Percentiles rank a stretch among this genome's conserved stretches.
Evolutionary conservation across 2,329 filamentous ascomycete genomes (phyloP).

Genomic region (Aphanoascus verrucosus): DNA sequence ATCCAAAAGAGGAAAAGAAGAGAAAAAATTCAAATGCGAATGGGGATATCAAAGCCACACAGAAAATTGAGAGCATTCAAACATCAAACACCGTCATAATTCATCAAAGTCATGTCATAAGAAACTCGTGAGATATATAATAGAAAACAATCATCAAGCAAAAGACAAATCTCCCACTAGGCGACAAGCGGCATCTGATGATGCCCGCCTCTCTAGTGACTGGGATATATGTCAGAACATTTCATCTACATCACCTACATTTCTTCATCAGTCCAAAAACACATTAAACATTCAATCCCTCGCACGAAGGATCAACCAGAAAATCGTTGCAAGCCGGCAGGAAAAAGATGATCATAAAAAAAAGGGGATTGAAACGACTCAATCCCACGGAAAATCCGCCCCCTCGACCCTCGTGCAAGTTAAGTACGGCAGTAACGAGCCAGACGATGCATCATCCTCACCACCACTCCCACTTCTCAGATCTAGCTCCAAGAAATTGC

Average conservation of each 20-base stretch:
- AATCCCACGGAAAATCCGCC: conserved; percentile 53
- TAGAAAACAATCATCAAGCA: neutral
- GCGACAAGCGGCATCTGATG: neutral
- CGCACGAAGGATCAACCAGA: neutral
- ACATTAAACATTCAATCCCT: neutral
- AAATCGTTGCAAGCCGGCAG: neutral
- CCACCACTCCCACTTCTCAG: conserved; percentile 38
- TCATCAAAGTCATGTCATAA: conserved; percentile 3
- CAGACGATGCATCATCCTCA: conserved; percentile 19
- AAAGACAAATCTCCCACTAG: neutral
- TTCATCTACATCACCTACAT: neutral
- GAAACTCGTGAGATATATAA: neutral
- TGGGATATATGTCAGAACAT: neutral
- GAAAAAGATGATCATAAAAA: neutral
- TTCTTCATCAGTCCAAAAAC: neutral
- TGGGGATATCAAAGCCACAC: conserved; percentile 3
- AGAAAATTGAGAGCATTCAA: neutral
- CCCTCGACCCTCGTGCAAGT: conserved; percentile 55
- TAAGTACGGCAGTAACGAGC: conserved; percentile 44
- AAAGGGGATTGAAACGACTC: neutral
- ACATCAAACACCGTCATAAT: neutral
- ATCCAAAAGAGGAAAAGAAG: neutral
- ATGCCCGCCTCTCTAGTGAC: neutral
- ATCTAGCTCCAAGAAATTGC: conserved; percentile 74
- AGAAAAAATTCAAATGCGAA: conserved; percentile 1